Evolutionary conservation across 1,284 basidiomycete genomes (phyloP).

Genomic region (Tylopilus orsonianus): DNA sequence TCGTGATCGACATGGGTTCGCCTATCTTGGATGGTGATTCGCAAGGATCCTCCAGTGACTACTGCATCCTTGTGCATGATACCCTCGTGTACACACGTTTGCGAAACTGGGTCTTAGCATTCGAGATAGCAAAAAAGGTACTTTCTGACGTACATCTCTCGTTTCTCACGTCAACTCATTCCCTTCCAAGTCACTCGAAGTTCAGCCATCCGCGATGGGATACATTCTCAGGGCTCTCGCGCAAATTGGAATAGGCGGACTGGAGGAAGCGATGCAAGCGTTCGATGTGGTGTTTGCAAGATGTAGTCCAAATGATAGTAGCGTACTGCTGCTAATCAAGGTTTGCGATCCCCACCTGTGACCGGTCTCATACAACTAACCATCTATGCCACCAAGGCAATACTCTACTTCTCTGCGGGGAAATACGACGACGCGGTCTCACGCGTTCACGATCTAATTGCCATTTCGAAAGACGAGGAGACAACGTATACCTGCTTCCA

Average conservation of each 20-base stretch:
- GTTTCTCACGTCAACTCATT: background rate
- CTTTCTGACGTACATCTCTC: background rate
- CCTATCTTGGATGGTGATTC: background rate
- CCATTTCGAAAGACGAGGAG: background rate
- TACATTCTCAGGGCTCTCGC: constrained; percentile 7
- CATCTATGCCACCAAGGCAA: background rate
- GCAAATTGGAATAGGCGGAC: background rate
- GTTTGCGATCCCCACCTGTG: background rate
- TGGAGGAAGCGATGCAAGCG: background rate
- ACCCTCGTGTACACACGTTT: background rate
- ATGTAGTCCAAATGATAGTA: background rate
- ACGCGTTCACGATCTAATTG: background rate
- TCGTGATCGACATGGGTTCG: background rate
- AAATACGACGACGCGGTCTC: constrained; percentile 4
- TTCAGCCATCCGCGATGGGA: constrained; percentile 4
- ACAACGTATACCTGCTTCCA: constrained; percentile 1
- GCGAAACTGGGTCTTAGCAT: background rate
- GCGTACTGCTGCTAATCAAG: constrained; percentile 9
- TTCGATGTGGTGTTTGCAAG: constrained; percentile 5
- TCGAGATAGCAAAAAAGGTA: constrained; percentile 1
- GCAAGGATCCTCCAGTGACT: background rate
- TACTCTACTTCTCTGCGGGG: constrained; percentile 1
- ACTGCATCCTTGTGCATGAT: background rate
- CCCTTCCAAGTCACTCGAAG: constrained; percentile 1
- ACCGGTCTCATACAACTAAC: background rate